These are phyloP conservation scores for Pythium dissotocum DNA, from an alignment of 352 stramenopile species.

Conservation along the genomic window DNA sequence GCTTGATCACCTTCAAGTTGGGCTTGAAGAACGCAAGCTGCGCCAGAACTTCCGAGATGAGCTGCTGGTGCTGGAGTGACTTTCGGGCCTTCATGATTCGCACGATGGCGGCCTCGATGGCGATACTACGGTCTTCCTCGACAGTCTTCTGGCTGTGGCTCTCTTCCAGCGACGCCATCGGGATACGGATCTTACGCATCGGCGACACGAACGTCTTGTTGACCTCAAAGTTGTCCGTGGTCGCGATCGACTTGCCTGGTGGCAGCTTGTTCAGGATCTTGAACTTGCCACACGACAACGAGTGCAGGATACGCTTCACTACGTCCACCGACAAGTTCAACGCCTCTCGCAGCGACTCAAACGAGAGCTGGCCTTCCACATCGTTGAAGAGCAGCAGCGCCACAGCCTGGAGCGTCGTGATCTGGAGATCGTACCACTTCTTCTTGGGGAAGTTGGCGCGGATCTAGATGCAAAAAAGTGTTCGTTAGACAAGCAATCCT, in stretches of 20 bases:
- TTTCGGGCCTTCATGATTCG: slow-evolving; percentile 99
- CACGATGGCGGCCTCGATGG: slow-evolving; percentile 99
- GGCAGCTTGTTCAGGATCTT: slow-evolving; percentile 96
- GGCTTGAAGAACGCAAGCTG: slow-evolving; percentile 99
- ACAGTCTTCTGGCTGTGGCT: slow-evolving; percentile 98
- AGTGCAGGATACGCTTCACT: slow-evolving; percentile 98
- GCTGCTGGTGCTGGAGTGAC: slow-evolving; percentile 96
- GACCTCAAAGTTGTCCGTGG: slow-evolving; percentile 92
- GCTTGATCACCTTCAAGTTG: slow-evolving; percentile 97
- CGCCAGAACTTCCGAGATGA: slow-evolving; percentile 97
- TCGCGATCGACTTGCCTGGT: slow-evolving; percentile 93
- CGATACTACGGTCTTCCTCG: slow-evolving; percentile 95
- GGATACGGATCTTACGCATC: slow-evolving; percentile 98
- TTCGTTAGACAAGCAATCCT: background rate
- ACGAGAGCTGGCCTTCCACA: slow-evolving; percentile 78
- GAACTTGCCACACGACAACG: slow-evolving; percentile 98
- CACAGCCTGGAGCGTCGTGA: slow-evolving; percentile 97
- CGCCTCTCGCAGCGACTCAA: slow-evolving; percentile 89
- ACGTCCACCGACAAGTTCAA: slow-evolving; percentile 96
- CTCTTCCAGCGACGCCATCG: slow-evolving; percentile 98
- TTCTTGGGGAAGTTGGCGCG: slow-evolving; percentile 84
- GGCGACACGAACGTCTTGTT: slow-evolving; percentile 95
- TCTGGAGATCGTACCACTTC: slow-evolving; percentile 97
- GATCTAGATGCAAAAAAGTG: slow-evolving; percentile 32
- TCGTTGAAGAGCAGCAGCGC: slow-evolving; percentile 96